A percentile compares a stretch with the other conserved stretches of the same genome.
These are phyloP conservation scores for Ceratobasidium sp. DNA, from an alignment of 1,284 basidiomycete species.

Conservation along the genomic window DNA sequence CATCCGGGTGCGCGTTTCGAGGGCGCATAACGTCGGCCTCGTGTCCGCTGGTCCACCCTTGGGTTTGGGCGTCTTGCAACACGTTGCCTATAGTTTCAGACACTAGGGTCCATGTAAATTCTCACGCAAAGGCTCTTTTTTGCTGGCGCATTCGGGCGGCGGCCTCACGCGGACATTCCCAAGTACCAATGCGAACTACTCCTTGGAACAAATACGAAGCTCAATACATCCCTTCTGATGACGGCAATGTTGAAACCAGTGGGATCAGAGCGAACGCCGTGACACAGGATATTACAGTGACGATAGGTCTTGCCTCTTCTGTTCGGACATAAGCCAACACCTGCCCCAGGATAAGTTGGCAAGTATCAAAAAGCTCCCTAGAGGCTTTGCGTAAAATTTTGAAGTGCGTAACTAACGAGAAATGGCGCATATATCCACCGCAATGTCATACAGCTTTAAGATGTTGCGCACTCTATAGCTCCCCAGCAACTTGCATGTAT, in stretches of 20 bases:
- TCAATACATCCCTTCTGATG: too few relatives aligned
- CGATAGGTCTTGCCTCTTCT: background rate
- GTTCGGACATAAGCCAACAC: background rate
- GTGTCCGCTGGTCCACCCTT: background rate
- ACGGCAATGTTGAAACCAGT: background rate
- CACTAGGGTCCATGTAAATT: background rate
- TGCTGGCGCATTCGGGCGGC: too few relatives aligned
- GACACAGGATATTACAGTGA: slow-evolving; percentile 7
- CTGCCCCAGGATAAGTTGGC: background rate
- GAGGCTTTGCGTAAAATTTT: background rate
- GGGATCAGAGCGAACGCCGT: background rate
- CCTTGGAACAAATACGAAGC: too few relatives aligned
- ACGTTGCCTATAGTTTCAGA: background rate
- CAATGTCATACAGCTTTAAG: background rate
- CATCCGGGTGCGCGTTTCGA: too few relatives aligned
- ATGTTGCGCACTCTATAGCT: background rate
- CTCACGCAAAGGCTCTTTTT: background rate
- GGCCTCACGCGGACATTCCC: too few relatives aligned
- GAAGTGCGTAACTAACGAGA: background rate
- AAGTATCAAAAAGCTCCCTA: background rate
- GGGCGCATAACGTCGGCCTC: too few relatives aligned
- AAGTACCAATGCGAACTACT: too few relatives aligned
- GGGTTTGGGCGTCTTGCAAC: background rate
- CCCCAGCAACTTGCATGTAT: background rate
- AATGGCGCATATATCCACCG: background rate